phyloP scores from a whole-genome alignment of 2,329 filamentous ascomycete genomes.

The Penicillium polonicum region DNA sequence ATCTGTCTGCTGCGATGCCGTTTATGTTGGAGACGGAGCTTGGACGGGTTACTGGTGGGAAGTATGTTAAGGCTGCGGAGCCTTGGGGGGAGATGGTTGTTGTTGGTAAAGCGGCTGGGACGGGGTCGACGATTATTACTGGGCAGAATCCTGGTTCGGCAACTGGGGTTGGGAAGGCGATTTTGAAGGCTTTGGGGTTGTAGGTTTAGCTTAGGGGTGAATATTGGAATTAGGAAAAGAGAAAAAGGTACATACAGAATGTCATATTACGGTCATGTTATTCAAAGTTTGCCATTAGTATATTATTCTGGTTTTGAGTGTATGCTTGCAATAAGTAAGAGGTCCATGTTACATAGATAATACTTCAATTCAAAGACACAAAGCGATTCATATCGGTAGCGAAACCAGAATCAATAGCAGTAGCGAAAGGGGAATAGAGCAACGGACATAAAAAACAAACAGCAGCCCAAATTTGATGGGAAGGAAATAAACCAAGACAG shows the following conservation, averaged over 20 bases:
- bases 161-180: slow-evolving; percentile 43
- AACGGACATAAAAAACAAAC: slow-evolving; percentile 14
- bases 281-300: neutral
- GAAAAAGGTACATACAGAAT: no score
- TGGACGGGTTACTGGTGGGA: slow-evolving; percentile 40
- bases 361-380: neutral
- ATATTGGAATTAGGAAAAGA: neutral
- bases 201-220: neutral
- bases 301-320: neutral
- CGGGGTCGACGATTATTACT: slow-evolving; percentile 44
- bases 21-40: slow-evolving; percentile 50
- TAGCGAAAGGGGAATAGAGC: slow-evolving; percentile 38
- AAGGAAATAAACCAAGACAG: slow-evolving; percentile 6
- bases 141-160: slow-evolving; percentile 52
- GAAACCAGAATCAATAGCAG: slow-evolving; percentile 20
- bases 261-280: neutral
- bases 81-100: slow-evolving; percentile 49
- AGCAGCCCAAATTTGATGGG: slow-evolving; percentile 3
- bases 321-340: neutral
- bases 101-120: slow-evolving; percentile 28
- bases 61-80: slow-evolving; percentile 48
- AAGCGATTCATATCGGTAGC: slow-evolving; percentile 23
- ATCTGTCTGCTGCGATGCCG: slow-evolving; percentile 44
- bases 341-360: neutral
- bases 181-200: slow-evolving; percentile 39